These are phyloP conservation scores for Solanum hybrid DNA, from an alignment of 305 asterid genomes.

Conservation along the genomic window DNA sequence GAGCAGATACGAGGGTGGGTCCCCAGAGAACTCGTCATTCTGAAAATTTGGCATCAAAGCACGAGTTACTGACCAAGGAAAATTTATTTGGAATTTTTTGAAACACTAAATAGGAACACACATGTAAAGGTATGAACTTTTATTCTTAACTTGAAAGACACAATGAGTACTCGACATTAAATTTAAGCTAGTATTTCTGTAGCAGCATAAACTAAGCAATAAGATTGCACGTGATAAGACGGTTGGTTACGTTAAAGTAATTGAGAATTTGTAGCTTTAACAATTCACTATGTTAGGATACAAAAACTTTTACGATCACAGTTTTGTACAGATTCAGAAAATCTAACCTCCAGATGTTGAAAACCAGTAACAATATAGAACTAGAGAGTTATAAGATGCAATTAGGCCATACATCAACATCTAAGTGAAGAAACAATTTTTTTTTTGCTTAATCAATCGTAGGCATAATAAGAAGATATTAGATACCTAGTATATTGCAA, in stretches of 20 bases:
- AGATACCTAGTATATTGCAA: not conserved
- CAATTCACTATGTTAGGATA: not conserved
- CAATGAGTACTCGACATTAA: not conserved
- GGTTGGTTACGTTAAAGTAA: not conserved
- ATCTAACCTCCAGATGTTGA: not conserved
- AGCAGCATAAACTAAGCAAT: not conserved
- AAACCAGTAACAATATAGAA: not conserved
- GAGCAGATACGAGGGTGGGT: conserved; percentile 42
- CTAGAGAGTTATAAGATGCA: not conserved
- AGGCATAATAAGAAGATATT: not conserved
- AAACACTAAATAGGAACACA: not conserved
- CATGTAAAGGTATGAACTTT: not conserved
- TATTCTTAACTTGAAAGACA: not conserved
- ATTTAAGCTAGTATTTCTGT: not conserved
- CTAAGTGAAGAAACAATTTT: not conserved
- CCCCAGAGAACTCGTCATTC: conserved; percentile 51
- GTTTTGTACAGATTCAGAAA: not conserved
- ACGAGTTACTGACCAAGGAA: not conserved
- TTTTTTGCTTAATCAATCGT: not conserved
- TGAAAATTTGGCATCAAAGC: not conserved
- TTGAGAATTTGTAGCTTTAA: not conserved
- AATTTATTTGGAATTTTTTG: not conserved
- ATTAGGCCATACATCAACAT: not conserved
- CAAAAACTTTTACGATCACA: not conserved
- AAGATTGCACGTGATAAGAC: not conserved